Evolutionary conservation across 2,329 filamentous ascomycete species (phyloP).

Genomic region (Aspergillus brasiliensis): DNA sequence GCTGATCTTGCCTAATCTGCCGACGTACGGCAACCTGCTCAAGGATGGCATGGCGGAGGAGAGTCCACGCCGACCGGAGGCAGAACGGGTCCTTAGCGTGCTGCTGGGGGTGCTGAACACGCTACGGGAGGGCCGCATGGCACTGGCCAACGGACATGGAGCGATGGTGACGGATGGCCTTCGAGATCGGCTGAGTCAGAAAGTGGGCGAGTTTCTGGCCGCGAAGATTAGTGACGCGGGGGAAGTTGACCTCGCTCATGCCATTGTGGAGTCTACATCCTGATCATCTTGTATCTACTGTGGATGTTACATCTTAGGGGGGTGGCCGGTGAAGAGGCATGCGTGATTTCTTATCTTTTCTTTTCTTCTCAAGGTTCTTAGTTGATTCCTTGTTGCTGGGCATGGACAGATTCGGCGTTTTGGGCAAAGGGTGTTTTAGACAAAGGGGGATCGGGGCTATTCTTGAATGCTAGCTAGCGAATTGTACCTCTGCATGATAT

Average conservation of each 20-base stretch:
- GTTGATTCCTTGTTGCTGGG: too few relatives aligned
- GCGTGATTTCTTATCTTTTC: too few relatives aligned
- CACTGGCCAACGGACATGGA: conserved; percentile 44
- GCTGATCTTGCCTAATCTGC: conserved; percentile 67
- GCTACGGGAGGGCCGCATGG: conserved; percentile 51
- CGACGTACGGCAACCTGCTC: conserved; percentile 64
- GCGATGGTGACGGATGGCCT: conserved; percentile 41
- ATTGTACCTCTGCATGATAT: too few relatives aligned
- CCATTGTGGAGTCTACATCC: conserved; percentile 36
- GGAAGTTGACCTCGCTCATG: conserved; percentile 43
- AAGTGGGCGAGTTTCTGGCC: conserved; percentile 47
- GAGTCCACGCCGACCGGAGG: conserved; percentile 57
- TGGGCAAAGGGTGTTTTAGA: too few relatives aligned
- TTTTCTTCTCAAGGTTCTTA: too few relatives aligned
- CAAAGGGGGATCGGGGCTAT: too few relatives aligned
- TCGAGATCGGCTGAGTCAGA: conserved; percentile 39
- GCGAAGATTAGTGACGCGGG: conserved; percentile 44
- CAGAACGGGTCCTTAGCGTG: conserved; percentile 61
- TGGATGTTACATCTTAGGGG: too few relatives aligned
- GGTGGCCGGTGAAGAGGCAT: too few relatives aligned
- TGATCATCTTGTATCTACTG: background rate
- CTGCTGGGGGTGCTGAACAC: conserved; percentile 59
- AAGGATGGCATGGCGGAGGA: conserved; percentile 55
- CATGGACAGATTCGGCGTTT: background rate
- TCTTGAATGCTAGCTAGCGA: too few relatives aligned